Base-by-base conservation (phyloP, 2,329 filamentous ascomycete genomes). In the Alternaria gansuensis region DNA sequence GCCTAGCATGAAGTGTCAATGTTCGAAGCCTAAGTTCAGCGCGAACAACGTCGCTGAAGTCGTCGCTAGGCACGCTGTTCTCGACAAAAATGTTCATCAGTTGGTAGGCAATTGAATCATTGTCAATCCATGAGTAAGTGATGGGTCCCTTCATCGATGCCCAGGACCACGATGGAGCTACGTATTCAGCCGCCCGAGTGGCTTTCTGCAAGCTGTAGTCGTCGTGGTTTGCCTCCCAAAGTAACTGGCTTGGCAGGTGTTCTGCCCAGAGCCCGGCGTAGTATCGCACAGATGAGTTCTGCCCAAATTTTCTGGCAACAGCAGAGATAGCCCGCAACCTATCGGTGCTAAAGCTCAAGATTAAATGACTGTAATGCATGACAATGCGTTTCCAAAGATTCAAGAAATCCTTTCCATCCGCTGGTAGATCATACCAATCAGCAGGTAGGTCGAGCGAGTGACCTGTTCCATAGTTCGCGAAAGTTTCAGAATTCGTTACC, bases 21-120 rank as follows among this genome's bases (percentile, higher is more conserved):
- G 41, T 45, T 45, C 26, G 41, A 13, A 45, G 41, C 9, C 41
- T 45, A 7, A 45, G 2, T 17, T 45, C n/a, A 45, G 41, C 41
- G n/a, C 13, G 5, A 17, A 45, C n/a, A 17, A 45, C 41, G 41
- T 45, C 41, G n/a, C 41, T 45, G n/a, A 45, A 45, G 41, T 45
- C 41, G 41, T 45, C 41, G 10, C 10, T 17, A 45, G 26, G 17
- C 41, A 26, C 29, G n/a, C 26, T 29, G 11, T 29, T 45, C 3
- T 45, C n/a, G n/a, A 45, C 24, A 11, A 29, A 11, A 17, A 45
- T 8, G n/a, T 45, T 17, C 7, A 45, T 8, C 3, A n/a, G 26
- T 4, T 45, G 26, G 9, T 29, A 45, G 14, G 24, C n/a, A 4
- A n/a, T 29, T 1, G n/a, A 11, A 31, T 29, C 3, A 9, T 13